Conservation (phyloP, 257 asterid species). For the Solanum chmielewskii region DNA sequence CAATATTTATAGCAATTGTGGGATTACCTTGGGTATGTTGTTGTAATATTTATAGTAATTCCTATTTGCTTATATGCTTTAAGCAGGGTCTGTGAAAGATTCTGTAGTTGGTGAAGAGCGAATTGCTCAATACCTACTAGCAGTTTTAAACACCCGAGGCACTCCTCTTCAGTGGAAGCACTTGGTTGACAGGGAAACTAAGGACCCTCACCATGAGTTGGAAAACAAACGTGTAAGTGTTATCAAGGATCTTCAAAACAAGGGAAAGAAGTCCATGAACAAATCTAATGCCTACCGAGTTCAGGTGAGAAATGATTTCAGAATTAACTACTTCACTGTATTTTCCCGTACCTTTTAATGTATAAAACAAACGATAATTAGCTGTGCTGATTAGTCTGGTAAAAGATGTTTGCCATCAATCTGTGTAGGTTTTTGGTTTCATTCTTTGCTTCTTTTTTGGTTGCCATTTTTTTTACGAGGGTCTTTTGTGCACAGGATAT, state of each 20-base stretch:
- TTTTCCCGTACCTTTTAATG: background rate
- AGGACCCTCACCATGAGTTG: conserved; percentile 11
- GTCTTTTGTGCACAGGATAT: conserved; percentile 37
- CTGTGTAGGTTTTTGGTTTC: background rate
- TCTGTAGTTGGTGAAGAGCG: conserved; percentile 95
- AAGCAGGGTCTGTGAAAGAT: conserved; percentile 89
- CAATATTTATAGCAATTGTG: background rate
- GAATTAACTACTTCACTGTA: background rate
- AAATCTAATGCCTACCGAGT: conserved; percentile 47
- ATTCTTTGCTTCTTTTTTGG: background rate
- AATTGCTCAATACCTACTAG: conserved; percentile 70
- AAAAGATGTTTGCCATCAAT: background rate
- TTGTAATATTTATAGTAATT: background rate
- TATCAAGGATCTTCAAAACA: conserved; percentile 44
- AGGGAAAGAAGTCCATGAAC: conserved; percentile 24
- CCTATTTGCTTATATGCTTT: background rate
- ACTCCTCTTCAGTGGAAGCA: conserved; percentile 91
- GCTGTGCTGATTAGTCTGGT: background rate
- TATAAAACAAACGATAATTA: background rate
- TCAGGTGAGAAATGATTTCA: conserved; percentile 29
- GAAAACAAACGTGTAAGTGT: conserved; percentile 35
- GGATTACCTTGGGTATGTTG: too few relatives aligned
- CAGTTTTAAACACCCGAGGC: conserved; percentile 78
- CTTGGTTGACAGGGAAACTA: conserved; percentile 16
- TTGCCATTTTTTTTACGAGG: background rate